Evolutionary conservation across 1,284 basidiomycete species (phyloP).

Genomic region (Xerocomus minutiporus): DNA sequence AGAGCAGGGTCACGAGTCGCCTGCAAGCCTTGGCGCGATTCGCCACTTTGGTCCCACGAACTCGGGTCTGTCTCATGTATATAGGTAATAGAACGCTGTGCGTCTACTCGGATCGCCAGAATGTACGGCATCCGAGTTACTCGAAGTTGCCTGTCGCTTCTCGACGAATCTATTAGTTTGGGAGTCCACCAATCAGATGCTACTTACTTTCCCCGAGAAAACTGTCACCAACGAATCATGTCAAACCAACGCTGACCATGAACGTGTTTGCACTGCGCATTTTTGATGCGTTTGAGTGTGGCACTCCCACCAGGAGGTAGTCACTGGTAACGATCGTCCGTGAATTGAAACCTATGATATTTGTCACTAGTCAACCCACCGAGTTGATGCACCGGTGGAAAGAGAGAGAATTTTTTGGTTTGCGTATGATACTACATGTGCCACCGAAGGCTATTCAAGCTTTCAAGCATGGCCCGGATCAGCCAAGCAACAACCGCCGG

Average conservation of each 20-base stretch:
- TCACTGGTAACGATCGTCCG: background rate
- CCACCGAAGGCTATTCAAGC: no score
- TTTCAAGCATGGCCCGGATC: no score
- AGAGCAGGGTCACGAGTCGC: background rate
- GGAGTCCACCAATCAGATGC: background rate
- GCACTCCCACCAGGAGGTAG: no score
- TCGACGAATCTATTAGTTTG: background rate
- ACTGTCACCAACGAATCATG: background rate
- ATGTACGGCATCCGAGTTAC: conserved; percentile 13
- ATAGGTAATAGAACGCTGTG: conserved; percentile 9
- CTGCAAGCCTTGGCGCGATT: background rate
- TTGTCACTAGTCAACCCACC: no score
- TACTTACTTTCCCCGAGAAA: background rate
- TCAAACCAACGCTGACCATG: background rate
- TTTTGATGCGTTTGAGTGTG: no score
- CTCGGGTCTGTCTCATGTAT: conserved; percentile 2
- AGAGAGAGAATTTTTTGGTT: background rate
- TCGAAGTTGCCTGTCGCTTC: background rate
- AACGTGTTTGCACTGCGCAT: background rate
- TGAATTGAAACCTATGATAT: background rate
- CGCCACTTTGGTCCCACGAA: conserved; percentile 3
- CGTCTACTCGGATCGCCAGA: conserved; percentile 3
- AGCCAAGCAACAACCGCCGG: no score
- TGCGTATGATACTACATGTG: no score
- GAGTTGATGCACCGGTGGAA: background rate